phyloP scores from a whole-genome alignment of 1,139 yeast species.

The Hyphopichia burtonii region DNA sequence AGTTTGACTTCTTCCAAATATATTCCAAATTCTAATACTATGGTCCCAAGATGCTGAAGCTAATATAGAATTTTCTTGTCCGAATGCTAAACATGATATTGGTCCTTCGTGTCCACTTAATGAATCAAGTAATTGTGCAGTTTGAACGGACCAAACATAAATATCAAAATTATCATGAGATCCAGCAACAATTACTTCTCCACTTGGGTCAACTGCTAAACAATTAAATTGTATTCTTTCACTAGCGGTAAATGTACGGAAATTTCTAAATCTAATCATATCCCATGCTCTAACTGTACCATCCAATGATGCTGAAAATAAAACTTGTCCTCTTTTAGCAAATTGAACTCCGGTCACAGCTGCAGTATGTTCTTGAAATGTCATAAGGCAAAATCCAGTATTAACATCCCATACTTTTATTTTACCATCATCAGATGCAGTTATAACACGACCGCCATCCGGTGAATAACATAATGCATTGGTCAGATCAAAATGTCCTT shows the following conservation, averaged over 20 bases:
- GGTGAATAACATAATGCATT: constrained; percentile 87
- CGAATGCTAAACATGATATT: constrained; percentile 82
- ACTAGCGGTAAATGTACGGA: constrained; percentile 90
- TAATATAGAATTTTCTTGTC: constrained; percentile 70
- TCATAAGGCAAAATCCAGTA: constrained; percentile 89
- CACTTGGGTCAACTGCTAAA: constrained; percentile 95
- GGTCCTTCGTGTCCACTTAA: constrained; percentile 97
- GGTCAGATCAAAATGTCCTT: constrained; percentile 92
- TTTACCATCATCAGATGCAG: constrained; percentile 96
- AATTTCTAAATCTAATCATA: constrained; percentile 85
- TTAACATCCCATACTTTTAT: constrained; percentile 94
- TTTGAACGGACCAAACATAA: constrained; percentile 96
- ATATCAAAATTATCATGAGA: constrained; percentile 87
- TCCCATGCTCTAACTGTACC: constrained; percentile 99
- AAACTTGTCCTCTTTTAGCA: constrained; percentile 83
- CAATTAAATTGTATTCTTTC: constrained; percentile 84
- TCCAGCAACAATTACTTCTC: constrained; percentile 95
- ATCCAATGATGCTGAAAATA: constrained; percentile 88
- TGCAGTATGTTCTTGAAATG: constrained; percentile 88
- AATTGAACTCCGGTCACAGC: constrained; percentile 87
- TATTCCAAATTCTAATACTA: constrained; percentile 89
- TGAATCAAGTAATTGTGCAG: constrained; percentile 84
- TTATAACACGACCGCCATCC: constrained; percentile 88
- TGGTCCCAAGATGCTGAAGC: constrained; percentile 98
- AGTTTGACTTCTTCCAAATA: constrained; percentile 78